Conservation (phyloP, 2,329 filamentous ascomycete genomes). For the Trichoderma koningiopsis region DNA sequence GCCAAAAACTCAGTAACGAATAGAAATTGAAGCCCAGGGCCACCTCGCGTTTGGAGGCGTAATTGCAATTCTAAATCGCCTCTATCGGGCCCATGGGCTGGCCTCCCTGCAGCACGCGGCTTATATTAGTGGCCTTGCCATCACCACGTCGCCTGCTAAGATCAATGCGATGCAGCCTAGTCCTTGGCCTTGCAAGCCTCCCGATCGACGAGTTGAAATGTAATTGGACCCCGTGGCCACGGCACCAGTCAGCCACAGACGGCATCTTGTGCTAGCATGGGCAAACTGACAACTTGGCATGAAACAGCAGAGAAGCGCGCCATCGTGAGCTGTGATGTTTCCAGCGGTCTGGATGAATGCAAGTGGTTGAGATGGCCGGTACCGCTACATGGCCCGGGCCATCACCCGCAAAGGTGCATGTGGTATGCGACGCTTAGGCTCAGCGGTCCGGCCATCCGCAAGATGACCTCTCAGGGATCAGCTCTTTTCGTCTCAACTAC, state of each 20-base stretch:
- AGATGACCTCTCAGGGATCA: slow-evolving; percentile 6
- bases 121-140: not conserved
- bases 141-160: not conserved
- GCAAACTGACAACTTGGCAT: not conserved
- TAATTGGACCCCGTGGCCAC: slow-evolving; percentile 13
- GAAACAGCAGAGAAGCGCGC: not conserved
- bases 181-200: slow-evolving; percentile 1
- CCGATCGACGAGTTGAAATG: not conserved
- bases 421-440: slow-evolving; percentile 14
- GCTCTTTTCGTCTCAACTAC: not conserved
- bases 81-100: not conserved
- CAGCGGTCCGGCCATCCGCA: slow-evolving; percentile 20
- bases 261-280: not conserved
- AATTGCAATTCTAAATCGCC: not conserved
- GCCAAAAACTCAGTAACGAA: not conserved
- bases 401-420: not conserved
- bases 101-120: slow-evolving; percentile 8
- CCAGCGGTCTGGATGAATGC: not conserved
- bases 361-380: not conserved
- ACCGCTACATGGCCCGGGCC: not conserved
- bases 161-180: too few relatives aligned
- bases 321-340: not conserved
- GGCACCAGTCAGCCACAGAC: slow-evolving; percentile 6
- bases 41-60: slow-evolving; percentile 1
- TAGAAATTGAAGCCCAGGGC: not conserved